Evolutionary conservation across 257 asterid species (phyloP).

Genomic region (Primulina huaijiensis): DNA sequence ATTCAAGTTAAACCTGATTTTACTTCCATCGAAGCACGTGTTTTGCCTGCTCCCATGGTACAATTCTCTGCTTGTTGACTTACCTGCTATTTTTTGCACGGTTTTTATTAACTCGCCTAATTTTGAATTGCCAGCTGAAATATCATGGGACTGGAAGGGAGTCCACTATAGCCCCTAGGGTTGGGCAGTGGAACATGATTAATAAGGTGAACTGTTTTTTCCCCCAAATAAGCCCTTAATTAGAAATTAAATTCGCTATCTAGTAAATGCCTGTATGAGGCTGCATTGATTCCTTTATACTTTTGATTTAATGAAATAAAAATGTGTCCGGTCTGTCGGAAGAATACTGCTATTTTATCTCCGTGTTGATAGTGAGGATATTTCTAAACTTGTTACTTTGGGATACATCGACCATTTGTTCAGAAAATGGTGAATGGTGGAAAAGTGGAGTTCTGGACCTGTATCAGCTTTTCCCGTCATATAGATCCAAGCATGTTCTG

Average conservation of each 20-base stretch:
- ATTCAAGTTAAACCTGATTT: slow-evolving; percentile 42
- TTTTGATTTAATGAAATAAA: neutral
- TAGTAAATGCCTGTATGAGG: neutral
- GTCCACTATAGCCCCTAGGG: slow-evolving; percentile 40
- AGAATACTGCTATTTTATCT: neutral
- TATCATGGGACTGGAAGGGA: slow-evolving; percentile 57
- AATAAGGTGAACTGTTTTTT: slow-evolving; percentile 43
- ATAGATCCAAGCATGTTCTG: slow-evolving; percentile 33
- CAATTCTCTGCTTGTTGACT: neutral
- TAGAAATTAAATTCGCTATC: neutral
- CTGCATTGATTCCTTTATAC: neutral
- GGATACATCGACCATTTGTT: neutral
- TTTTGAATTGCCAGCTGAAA: slow-evolving; percentile 43
- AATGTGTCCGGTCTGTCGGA: neutral
- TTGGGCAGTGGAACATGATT: slow-evolving; percentile 90
- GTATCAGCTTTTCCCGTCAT: slow-evolving; percentile 52
- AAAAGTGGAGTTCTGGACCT: slow-evolving; percentile 56
- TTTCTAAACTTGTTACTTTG: neutral
- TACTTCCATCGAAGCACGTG: slow-evolving; percentile 62
- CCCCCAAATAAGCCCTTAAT: neutral
- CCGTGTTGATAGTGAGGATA: too few species aligned
- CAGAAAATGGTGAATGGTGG: slow-evolving; percentile 79
- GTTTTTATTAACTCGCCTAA: neutral
- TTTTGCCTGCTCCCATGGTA: slow-evolving; percentile 73
- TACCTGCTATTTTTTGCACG: neutral